phyloP scores from a whole-genome alignment of 257 asterid species.

The Echium plantagineum region DNA sequence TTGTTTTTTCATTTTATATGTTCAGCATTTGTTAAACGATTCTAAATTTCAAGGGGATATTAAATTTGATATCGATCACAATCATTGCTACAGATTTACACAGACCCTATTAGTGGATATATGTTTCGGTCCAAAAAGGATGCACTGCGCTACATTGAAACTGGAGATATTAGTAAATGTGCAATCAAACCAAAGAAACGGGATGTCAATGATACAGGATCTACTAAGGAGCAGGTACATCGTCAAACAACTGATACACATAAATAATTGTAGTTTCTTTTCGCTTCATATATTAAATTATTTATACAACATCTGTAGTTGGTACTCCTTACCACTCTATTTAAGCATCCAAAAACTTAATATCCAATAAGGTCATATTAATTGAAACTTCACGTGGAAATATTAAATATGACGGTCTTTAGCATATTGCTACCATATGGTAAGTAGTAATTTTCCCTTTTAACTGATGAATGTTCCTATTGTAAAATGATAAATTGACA shows the following conservation, averaged over 20 bases:
- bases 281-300: too few species aligned
- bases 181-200: constrained; percentile 5
- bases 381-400: neutral
- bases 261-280: neutral
- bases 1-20: constrained; percentile 1
- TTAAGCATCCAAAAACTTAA: neutral
- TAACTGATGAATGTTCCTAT: neutral
- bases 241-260: neutral
- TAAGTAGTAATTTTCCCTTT: neutral
- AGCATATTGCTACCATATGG: neutral
- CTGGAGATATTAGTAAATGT: constrained; percentile 13
- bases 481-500: neutral
- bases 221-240: neutral
- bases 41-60: neutral
- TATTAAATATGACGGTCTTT: neutral
- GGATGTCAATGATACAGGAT: constrained; percentile 1
- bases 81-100: constrained; percentile 9
- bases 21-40: neutral
- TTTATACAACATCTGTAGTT: neutral
- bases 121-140: constrained; percentile 11
- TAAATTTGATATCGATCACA: neutral
- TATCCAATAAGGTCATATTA: neutral
- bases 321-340: too few species aligned
- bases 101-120: constrained; percentile 13
- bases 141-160: constrained; percentile 10